Base-by-base conservation (phyloP, 441 rosid species). In the Cnidoscolus chayamansa region DNA sequence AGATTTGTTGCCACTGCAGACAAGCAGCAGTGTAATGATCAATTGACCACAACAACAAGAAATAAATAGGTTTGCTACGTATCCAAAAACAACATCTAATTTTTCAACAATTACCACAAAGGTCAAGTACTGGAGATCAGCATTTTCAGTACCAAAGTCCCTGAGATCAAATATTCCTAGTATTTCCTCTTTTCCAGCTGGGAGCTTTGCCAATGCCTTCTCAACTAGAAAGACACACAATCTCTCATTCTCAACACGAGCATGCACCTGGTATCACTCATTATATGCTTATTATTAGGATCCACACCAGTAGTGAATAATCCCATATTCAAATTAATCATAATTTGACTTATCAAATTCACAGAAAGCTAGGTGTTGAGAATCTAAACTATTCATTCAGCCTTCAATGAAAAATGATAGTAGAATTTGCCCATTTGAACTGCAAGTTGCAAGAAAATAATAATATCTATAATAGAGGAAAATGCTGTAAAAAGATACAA, bases 91-190 rank as follows among this genome's bases (percentile, higher is more conserved):
- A 61, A 63, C 53, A 31, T 31, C 37, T 1, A 32, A 60, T 15
- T 58, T 25, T 72, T 50, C 45, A 45, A 55, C 50, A 71, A 47
- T 83, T 92, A 91, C 99, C 92, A 95, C 66, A 71, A 91, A 95
- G 1, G 90, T 86, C 77, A 90, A 74, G 86, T 87, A 93, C 67
- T 79, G 85, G 64, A 93, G 86, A 82, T 93, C 97, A 35, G 94
- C 91, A 73, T 90, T 95, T 77, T 83, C 72, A 48, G 79, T 74
- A 57, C 90, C 78, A 65, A 89, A 90, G 48, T 86, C 95, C 62
- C 95, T 86, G 49, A 93, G 96, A 84, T 91, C 97, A 82, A 89
- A 47, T 68, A 93, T 74, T 75, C 88, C 97, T 67, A 93, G 93
- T 77, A 93, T 87, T 73, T 89, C 83, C 58, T 85, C 84, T 87